These are phyloP conservation scores for Solanum chacoense DNA, from an alignment of 305 asterid genomes.

Conservation along the genomic window DNA sequence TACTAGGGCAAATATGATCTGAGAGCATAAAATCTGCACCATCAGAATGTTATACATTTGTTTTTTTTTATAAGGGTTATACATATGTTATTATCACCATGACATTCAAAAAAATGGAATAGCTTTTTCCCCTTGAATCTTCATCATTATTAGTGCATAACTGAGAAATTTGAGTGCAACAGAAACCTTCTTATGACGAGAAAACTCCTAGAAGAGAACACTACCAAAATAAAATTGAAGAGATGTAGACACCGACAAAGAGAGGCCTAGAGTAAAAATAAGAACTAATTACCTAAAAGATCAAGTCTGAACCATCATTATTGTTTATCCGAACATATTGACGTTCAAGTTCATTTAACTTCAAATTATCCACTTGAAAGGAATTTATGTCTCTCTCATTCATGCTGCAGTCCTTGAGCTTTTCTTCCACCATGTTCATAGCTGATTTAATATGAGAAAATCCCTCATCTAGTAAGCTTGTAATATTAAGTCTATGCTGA, in stretches of 20 bases:
- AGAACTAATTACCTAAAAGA: slow-evolving; percentile 32
- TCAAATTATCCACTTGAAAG: slow-evolving; percentile 26
- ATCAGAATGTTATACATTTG: not conserved
- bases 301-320: slow-evolving; percentile 27
- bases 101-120: not conserved
- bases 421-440: slow-evolving; percentile 40
- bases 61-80: not conserved
- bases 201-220: not conserved
- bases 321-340: slow-evolving; percentile 62
- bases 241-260: not conserved
- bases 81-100: not conserved
- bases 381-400: slow-evolving; percentile 26
- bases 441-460: slow-evolving; percentile 53
- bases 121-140: not conserved
- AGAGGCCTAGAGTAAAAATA: not conserved
- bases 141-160: not conserved
- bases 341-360: slow-evolving; percentile 45
- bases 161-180: not conserved
- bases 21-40: not conserved
- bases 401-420: slow-evolving; percentile 40
- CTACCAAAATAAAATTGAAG: not conserved
- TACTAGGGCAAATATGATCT: not conserved
- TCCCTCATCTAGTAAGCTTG: slow-evolving; percentile 59
- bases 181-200: not conserved
- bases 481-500: slow-evolving; percentile 36